These are phyloP conservation scores for Imleria badia DNA, from an alignment of 768 basidiomycete species.

Conservation along the genomic window DNA sequence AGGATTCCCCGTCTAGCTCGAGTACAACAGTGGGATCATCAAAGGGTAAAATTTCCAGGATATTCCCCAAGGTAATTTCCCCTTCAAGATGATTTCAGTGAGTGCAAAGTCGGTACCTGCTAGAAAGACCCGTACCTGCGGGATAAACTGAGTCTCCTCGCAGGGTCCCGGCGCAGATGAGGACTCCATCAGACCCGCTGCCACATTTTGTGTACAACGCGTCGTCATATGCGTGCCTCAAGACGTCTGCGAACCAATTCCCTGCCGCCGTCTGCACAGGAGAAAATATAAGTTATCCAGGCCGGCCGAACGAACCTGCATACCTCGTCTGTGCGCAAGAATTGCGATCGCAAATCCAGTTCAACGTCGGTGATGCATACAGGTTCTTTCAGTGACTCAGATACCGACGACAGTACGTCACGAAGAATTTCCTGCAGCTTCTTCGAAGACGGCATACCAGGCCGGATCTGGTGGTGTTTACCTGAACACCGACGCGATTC, in stretches of 20 bases:
- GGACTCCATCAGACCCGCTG: slow-evolving; percentile 73
- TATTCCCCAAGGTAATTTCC: slow-evolving; percentile 76
- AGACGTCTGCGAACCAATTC: slow-evolving; percentile 86
- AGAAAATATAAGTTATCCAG: neutral
- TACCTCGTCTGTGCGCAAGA: slow-evolving; percentile 74
- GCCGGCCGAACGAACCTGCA: neutral
- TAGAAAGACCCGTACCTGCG: slow-evolving; percentile 49
- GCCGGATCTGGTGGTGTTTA: slow-evolving; percentile 60
- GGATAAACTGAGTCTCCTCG: slow-evolving; percentile 86
- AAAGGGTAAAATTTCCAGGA: slow-evolving; percentile 87
- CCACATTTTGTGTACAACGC: slow-evolving; percentile 54
- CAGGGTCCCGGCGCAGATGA: slow-evolving; percentile 81
- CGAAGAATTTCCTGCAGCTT: slow-evolving; percentile 58
- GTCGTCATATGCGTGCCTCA: slow-evolving; percentile 82
- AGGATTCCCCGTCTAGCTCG: slow-evolving; percentile 71
- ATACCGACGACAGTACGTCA: slow-evolving; percentile 65
- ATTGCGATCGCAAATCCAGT: slow-evolving; percentile 73
- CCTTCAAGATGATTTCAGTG: slow-evolving; percentile 41
- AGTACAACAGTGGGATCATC: slow-evolving; percentile 82
- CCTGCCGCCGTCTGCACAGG: slow-evolving; percentile 56
- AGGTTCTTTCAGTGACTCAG: slow-evolving; percentile 66
- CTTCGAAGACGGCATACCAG: slow-evolving; percentile 56
- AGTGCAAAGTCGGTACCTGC: neutral
- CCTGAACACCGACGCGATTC: slow-evolving; percentile 40
- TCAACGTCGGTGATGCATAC: slow-evolving; percentile 68